These are phyloP conservation scores for Sporodiniella umbellata DNA, from an alignment of 371 early-diverging fungal species.

Conservation along the genomic window DNA sequence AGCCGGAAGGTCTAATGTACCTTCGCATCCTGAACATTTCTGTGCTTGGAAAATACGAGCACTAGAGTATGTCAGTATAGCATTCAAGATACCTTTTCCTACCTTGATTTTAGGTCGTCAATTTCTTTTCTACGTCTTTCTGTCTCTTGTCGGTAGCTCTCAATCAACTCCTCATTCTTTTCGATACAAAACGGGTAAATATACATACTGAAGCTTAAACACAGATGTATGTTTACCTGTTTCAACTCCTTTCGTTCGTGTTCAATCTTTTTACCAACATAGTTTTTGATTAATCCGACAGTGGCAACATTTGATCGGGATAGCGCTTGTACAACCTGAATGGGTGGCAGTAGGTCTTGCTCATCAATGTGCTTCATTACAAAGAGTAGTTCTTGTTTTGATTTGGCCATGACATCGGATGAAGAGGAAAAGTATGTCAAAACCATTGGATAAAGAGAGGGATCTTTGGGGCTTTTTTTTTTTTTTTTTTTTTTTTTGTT, in stretches of 20 bases:
- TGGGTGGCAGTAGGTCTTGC: conserved; percentile 80
- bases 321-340: conserved; percentile 85
- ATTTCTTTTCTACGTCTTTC: conserved; percentile 74
- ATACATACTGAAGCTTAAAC: too few species aligned
- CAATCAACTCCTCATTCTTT: conserved; percentile 61
- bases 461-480: conserved; percentile 70
- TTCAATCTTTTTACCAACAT: conserved; percentile 75
- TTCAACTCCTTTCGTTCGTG: conserved; percentile 62
- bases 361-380: conserved; percentile 82
- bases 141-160: conserved; percentile 78
- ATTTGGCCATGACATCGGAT: conserved; percentile 52
- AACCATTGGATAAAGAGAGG: conserved; percentile 79
- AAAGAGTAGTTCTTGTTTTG: conserved; percentile 57
- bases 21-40: conserved; percentile 80
- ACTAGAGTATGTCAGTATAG: conserved; percentile 13
- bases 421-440: conserved; percentile 80
- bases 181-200: too few species aligned
- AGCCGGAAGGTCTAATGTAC: conserved; percentile 84
- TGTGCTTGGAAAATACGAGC: conserved; percentile 84
- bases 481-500: too few species aligned
- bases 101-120: conserved; percentile 74
- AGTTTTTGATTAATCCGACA: conserved; percentile 80
- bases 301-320: conserved; percentile 82
- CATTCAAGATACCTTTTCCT: background rate
- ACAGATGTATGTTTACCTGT: conserved; percentile 51